Evolutionary conservation across 768 basidiomycete genomes (phyloP).

Genomic region (Lactarius hengduanensis): DNA sequence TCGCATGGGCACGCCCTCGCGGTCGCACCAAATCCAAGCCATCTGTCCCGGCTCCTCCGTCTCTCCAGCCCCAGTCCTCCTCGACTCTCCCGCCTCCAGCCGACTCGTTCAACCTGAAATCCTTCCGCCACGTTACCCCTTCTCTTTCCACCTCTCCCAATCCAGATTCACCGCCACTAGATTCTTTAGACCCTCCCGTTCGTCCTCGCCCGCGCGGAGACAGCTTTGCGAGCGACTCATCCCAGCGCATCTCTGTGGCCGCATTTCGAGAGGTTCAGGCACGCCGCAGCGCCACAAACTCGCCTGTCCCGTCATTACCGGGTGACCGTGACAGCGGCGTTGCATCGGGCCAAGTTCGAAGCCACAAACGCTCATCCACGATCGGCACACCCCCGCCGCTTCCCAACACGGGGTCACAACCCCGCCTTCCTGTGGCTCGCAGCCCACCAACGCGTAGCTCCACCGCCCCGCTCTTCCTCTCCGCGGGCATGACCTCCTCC

Average conservation of each 20-base stretch:
- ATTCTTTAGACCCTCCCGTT: constrained; percentile 37
- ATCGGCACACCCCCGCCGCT: constrained; percentile 10
- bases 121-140: constrained; percentile 67
- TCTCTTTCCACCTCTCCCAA: constrained; percentile 39
- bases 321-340: constrained; percentile 14
- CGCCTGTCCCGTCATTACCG: constrained; percentile 45
- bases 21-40: constrained; percentile 43
- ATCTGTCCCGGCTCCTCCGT: constrained; percentile 32
- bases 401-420: background rate
- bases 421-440: constrained; percentile 8
- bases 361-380: constrained; percentile 21
- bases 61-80: constrained; percentile 23
- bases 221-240: constrained; percentile 60
- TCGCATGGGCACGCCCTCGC: constrained; percentile 45
- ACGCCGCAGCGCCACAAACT: constrained; percentile 58
- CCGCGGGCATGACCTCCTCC: constrained; percentile 37
- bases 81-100: constrained; percentile 28
- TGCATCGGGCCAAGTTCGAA: constrained; percentile 11
- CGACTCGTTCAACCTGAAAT: constrained; percentile 67
- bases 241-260: constrained; percentile 76
- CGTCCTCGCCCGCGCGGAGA: constrained; percentile 53
- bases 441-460: constrained; percentile 24
- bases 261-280: constrained; percentile 80
- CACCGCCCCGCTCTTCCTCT: constrained; percentile 28
- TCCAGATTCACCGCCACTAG: constrained; percentile 29